These are phyloP conservation scores for Candida sithepensis DNA, from an alignment of 805 yeast species.

Conservation along the genomic window DNA sequence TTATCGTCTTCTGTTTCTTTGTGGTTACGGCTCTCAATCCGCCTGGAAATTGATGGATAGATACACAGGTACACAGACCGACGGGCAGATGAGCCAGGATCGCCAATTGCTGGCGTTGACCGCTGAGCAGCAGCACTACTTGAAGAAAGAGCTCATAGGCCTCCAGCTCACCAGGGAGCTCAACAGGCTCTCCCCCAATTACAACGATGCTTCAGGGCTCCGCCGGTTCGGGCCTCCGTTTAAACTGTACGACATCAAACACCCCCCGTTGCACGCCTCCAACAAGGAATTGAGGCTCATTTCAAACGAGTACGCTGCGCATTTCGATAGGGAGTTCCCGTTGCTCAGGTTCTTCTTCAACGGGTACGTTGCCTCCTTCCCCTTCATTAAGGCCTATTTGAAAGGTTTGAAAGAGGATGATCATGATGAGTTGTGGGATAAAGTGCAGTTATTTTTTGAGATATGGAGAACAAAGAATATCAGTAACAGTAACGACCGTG, in stretches of 20 bases:
- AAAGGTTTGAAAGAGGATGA: constrained; percentile 7
- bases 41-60: background rate
- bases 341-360: constrained; percentile 62
- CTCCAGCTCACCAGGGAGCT: constrained; percentile 63
- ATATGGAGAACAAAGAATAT: constrained; percentile 69
- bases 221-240: constrained; percentile 80
- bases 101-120: constrained; percentile 31
- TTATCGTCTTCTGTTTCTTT: too few species aligned
- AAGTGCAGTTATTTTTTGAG: constrained; percentile 79
- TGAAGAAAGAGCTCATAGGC: constrained; percentile 76
- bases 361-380: constrained; percentile 64
- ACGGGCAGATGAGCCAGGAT: too few species aligned
- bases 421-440: constrained; percentile 61
- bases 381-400: constrained; percentile 60
- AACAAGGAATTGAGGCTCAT: constrained; percentile 16
- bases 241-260: constrained; percentile 40
- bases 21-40: too few species aligned
- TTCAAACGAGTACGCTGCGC: constrained; percentile 14
- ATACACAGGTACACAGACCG: background rate
- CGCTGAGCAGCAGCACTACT: constrained; percentile 78
- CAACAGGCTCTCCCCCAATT: constrained; percentile 39
- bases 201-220: constrained; percentile 57
- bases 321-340: constrained; percentile 50
- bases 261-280: constrained; percentile 20
- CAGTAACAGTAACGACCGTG: constrained; percentile 71